Conservation (phyloP, 2,329 filamentous ascomycete species). For the Alternaria brassicicola region DNA sequence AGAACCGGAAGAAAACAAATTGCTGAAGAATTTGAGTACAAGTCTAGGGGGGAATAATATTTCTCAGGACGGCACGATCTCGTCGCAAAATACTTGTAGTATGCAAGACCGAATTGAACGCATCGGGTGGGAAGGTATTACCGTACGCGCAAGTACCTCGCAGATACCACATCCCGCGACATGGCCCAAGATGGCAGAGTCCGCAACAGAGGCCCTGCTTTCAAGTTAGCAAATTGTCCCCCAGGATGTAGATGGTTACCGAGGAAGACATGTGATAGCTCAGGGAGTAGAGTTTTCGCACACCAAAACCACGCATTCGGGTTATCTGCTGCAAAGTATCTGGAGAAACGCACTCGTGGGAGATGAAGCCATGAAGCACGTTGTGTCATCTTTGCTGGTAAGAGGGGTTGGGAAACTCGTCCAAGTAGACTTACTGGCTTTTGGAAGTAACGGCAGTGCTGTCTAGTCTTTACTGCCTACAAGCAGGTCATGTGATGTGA, state of each 20-base stretch:
- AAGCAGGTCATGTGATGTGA: background rate
- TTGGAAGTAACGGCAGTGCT: background rate
- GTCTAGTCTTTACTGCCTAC: background rate
- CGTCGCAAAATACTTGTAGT: background rate
- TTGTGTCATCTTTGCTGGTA: background rate
- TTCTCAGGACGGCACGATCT: too few species aligned
- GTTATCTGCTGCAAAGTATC: conserved; percentile 16
- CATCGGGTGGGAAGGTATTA: background rate
- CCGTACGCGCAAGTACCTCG: background rate
- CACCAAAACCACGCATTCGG: conserved; percentile 9
- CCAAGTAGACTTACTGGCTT: background rate
- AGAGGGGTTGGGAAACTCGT: background rate
- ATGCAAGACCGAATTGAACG: background rate
- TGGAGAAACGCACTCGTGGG: conserved; percentile 2
- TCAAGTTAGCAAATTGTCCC: background rate
- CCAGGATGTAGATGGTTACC: background rate
- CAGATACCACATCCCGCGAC: background rate
- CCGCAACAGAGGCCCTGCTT: background rate
- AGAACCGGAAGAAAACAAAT: too few species aligned
- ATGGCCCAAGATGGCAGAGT: background rate
- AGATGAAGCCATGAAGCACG: conserved; percentile 4
- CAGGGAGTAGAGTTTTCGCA: conserved; percentile 12
- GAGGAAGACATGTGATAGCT: background rate
- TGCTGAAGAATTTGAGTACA: background rate
- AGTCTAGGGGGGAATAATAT: too few species aligned